Evolutionary conservation across 192 early-diverging fungal genomes (phyloP).

Genomic region (Lunasporangiospora selenospora): DNA sequence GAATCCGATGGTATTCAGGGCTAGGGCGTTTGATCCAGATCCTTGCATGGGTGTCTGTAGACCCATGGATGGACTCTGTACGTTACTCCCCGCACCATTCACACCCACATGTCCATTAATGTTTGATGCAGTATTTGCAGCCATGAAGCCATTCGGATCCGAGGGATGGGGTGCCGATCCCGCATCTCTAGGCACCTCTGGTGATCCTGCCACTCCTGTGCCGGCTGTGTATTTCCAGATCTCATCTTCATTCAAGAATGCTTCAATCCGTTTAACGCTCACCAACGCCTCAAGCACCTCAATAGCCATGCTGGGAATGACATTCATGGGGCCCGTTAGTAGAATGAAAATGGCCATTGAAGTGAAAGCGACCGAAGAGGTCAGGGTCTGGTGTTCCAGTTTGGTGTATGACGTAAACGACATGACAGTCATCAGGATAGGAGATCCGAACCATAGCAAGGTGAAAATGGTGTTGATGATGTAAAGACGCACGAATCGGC

Average conservation of each 20-base stretch:
- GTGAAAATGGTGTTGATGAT: slow-evolving; percentile 41
- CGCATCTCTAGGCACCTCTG: slow-evolving; percentile 26
- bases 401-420: slow-evolving; percentile 66
- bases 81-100: too few relatives aligned
- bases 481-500: slow-evolving; percentile 42
- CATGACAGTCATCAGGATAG: slow-evolving; percentile 66
- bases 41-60: too few relatives aligned
- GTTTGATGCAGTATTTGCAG: slow-evolving; percentile 62
- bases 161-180: background rate
- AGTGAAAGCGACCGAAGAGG: slow-evolving; percentile 71
- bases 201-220: slow-evolving; percentile 12
- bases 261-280: slow-evolving; percentile 66
- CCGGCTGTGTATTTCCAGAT: slow-evolving; percentile 57
- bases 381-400: slow-evolving; percentile 62
- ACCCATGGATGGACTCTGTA: too few relatives aligned
- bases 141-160: slow-evolving; percentile 49
- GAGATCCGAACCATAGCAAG: slow-evolving; percentile 49
- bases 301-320: slow-evolving; percentile 44
- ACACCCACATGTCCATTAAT: slow-evolving; percentile 1
- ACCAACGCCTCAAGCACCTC: slow-evolving; percentile 46
- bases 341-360: slow-evolving; percentile 69
- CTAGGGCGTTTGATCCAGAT: slow-evolving; percentile 1
- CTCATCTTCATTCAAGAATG: slow-evolving; percentile 80
- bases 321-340: slow-evolving; percentile 53
- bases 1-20: slow-evolving; percentile 19